Evolutionary conservation across 345 rosid species (phyloP).

Genomic region (Eutrema yunnanense): DNA sequence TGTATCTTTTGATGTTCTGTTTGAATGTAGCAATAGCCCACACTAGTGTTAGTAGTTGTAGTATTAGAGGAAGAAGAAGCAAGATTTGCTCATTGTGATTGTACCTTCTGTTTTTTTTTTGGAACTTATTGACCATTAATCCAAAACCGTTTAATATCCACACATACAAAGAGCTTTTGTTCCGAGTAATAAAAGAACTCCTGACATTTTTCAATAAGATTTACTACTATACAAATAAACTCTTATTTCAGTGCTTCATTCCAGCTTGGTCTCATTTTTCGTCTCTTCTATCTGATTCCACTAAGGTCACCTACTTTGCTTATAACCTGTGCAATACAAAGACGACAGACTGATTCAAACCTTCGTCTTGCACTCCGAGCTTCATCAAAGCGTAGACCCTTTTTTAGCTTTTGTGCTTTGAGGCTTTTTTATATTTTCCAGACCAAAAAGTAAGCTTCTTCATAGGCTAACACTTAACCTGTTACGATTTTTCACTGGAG

Average conservation of each 20-base stretch:
- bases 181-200: neutral
- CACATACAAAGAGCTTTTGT: neutral
- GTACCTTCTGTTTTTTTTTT: neutral
- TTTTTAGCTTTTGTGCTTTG: neutral
- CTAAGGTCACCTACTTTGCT: conserved; percentile 65
- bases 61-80: conserved; percentile 13
- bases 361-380: neutral
- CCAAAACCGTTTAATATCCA: conserved; percentile 1
- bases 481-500: too few species aligned
- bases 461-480: too few species aligned
- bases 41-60: conserved; percentile 31
- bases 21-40: conserved; percentile 13
- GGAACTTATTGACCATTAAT: conserved; percentile 4
- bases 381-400: neutral
- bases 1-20: conserved; percentile 1
- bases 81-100: conserved; percentile 9
- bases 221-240: neutral
- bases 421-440: too few species aligned
- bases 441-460: too few species aligned
- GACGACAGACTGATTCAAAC: neutral
- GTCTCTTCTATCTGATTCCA: conserved; percentile 41
- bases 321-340: conserved; percentile 44
- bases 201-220: neutral
- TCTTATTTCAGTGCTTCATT: conserved; percentile 2
- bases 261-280: conserved; percentile 21